phyloP scores from a whole-genome alignment of 1,284 basidiomycete species.

The Takashimella koratensis region DNA sequence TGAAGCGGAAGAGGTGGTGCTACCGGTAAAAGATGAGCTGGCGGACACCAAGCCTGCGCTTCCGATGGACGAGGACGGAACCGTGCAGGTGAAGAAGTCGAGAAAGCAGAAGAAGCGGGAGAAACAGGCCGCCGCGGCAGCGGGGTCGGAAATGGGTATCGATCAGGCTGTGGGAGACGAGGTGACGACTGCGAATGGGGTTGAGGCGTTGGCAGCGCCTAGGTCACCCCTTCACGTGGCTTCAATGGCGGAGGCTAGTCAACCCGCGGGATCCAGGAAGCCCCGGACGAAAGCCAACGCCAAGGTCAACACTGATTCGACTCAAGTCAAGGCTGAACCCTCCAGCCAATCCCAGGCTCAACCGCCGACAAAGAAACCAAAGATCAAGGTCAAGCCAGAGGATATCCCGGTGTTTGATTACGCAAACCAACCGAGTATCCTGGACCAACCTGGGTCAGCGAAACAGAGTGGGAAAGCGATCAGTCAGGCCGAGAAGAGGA shows the following conservation, averaged over 20 bases:
- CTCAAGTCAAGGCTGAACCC: neutral
- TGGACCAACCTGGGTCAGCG: conserved; percentile 55
- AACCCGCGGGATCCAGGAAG: too few relatives aligned
- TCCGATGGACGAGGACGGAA: conserved; percentile 17
- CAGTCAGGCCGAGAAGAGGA: conserved; percentile 3
- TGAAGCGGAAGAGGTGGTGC: neutral
- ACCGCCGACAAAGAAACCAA: conserved; percentile 26
- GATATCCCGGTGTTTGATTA: conserved; percentile 68
- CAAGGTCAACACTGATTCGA: neutral
- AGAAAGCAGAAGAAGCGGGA: conserved; percentile 32
- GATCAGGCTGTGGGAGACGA: too few relatives aligned
- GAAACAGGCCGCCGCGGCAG: conserved; percentile 29
- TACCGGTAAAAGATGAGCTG: neutral
- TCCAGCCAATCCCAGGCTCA: conserved; percentile 1
- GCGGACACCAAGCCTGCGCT: conserved; percentile 4
- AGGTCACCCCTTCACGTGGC: too few relatives aligned
- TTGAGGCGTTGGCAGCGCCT: too few relatives aligned
- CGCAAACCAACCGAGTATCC: conserved; percentile 64
- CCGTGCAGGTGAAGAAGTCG: conserved; percentile 37
- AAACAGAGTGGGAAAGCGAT: conserved; percentile 2
- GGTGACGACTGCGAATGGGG: too few relatives aligned
- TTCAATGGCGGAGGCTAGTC: too few relatives aligned
- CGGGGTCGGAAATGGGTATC: conserved; percentile 6
- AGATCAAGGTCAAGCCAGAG: conserved; percentile 25
- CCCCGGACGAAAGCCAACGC: neutral